phyloP scores from a whole-genome alignment of 2,329 filamentous ascomycete genomes.

The Pseudogymnoascus sp. region DNA sequence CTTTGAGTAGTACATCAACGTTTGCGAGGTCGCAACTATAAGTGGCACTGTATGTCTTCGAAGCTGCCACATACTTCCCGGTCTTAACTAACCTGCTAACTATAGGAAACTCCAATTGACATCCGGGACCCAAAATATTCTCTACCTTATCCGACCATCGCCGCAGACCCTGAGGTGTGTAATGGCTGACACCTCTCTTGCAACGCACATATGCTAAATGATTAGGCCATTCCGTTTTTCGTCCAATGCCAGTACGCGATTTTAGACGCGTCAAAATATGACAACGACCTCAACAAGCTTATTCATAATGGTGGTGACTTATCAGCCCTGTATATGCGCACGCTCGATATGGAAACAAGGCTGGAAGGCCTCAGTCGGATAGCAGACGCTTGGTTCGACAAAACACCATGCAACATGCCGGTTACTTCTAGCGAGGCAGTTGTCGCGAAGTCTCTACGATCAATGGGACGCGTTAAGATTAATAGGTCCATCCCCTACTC shows the following conservation, averaged over 20 bases:
- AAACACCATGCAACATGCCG: slow-evolving; percentile 28
- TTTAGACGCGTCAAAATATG: slow-evolving; percentile 39
- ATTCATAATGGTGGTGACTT: slow-evolving; percentile 33
- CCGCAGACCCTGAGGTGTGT: slow-evolving; percentile 32
- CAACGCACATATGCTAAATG: slow-evolving; percentile 10
- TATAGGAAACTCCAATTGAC: slow-evolving; percentile 36
- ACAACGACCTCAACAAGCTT: slow-evolving; percentile 38
- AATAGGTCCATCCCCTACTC: slow-evolving; percentile 32
- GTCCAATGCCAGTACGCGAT: slow-evolving; percentile 42
- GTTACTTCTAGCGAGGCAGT: slow-evolving; percentile 34
- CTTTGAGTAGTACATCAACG: slow-evolving; percentile 36
- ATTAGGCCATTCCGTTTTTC: slow-evolving; percentile 34
- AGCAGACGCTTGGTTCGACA: slow-evolving; percentile 30
- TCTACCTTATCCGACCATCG: slow-evolving; percentile 34
- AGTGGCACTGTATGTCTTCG: slow-evolving; percentile 36
- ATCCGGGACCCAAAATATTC: slow-evolving; percentile 38
- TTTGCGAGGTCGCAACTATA: slow-evolving; percentile 43
- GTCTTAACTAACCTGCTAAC: slow-evolving; percentile 9
- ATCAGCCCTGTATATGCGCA: slow-evolving; percentile 33
- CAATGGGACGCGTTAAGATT: slow-evolving; percentile 42
- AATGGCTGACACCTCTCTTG: slow-evolving; percentile 16
- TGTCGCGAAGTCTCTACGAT: slow-evolving; percentile 36
- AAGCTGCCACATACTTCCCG: not conserved
- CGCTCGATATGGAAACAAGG: slow-evolving; percentile 33
- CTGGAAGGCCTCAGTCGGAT: slow-evolving; percentile 32